phyloP scores from a whole-genome alignment of 371 early-diverging fungal genomes.

The Capillidium rhysosporum region DNA sequence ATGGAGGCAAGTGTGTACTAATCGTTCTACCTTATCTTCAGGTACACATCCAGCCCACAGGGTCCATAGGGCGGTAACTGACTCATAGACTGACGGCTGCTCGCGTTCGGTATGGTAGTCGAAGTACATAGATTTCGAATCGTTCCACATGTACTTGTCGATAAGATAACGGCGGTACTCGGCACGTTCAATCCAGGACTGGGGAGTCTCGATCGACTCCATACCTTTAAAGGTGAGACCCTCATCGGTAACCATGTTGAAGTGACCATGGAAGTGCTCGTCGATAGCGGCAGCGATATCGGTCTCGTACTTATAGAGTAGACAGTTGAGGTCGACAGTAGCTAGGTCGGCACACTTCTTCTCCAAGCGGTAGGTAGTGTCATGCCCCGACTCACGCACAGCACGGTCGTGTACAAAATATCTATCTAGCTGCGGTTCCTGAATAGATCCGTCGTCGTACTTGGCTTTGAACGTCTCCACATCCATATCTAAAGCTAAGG shows the following conservation, averaged over 20 bases:
- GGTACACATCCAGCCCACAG: conserved; percentile 58
- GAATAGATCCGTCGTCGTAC: conserved; percentile 41
- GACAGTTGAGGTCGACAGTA: conserved; percentile 75
- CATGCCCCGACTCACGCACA: conserved; percentile 92
- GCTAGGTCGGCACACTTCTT: conserved; percentile 75
- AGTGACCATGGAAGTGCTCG: conserved; percentile 30
- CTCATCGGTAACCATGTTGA: conserved; percentile 11
- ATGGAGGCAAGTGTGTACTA: conserved; percentile 16
- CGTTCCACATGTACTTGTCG: conserved; percentile 56
- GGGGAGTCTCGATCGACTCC: conserved; percentile 9
- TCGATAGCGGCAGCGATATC: conserved; percentile 63
- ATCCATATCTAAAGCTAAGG: conserved; percentile 34
- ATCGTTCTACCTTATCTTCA: conserved; percentile 30
- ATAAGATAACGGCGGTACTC: conserved; percentile 22
- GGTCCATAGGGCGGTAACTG: conserved; percentile 54
- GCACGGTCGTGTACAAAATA: conserved; percentile 95
- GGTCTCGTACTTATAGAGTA: conserved; percentile 85
- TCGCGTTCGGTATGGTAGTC: conserved; percentile 50
- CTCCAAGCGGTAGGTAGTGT: conserved; percentile 89
- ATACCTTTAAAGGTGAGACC: conserved; percentile 20
- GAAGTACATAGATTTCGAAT: conserved; percentile 49
- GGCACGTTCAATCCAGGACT: conserved; percentile 27
- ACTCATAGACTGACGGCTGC: conserved; percentile 37
- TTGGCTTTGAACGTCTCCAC: conserved; percentile 44
- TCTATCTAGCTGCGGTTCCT: conserved; percentile 68